Evolutionary conservation across 164 flowering plant genomes (phyloP).

Genomic region (grape (Vitis vinifera)): DNA sequence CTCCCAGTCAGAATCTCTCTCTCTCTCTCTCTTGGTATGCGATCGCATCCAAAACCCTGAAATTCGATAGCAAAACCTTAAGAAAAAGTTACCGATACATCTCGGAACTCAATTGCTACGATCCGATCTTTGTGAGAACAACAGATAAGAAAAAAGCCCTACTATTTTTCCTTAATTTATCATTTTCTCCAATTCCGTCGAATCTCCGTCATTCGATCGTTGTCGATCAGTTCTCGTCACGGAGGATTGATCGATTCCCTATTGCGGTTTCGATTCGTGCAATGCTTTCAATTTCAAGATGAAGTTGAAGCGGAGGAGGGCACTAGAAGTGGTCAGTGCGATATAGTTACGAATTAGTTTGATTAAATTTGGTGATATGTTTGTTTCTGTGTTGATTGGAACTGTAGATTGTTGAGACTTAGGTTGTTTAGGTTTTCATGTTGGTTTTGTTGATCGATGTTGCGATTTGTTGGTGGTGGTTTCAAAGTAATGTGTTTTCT

Average conservation of each 20-base stretch:
- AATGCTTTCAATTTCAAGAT: slow-evolving; percentile 41
- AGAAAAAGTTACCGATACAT: background rate
- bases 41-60: slow-evolving; percentile 24
- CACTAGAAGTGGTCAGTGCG: slow-evolving; percentile 58
- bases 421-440: no score
- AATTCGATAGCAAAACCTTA: slow-evolving; percentile 9
- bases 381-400: background rate
- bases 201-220: background rate
- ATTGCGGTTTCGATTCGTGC: slow-evolving; percentile 12
- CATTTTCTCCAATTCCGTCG: background rate
- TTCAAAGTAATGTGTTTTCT: no score
- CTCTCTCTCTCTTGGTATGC: background rate
- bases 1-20: slow-evolving; percentile 4
- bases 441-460: no score
- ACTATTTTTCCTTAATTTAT: background rate
- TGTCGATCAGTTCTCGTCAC: slow-evolving; percentile 20
- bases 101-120: background rate
- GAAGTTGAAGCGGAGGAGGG: slow-evolving; percentile 63
- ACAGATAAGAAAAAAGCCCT: slow-evolving; percentile 2
- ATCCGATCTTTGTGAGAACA: slow-evolving; percentile 12
- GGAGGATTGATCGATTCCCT: slow-evolving; percentile 22
- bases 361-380: background rate
- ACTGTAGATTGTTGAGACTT: background rate
- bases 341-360: background rate
- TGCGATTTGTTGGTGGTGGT: no score